Evolutionary conservation across 1,139 yeast species (phyloP), one percentile per base, ranked within the genome.

Genomic region (Pichia sp.): DNA sequence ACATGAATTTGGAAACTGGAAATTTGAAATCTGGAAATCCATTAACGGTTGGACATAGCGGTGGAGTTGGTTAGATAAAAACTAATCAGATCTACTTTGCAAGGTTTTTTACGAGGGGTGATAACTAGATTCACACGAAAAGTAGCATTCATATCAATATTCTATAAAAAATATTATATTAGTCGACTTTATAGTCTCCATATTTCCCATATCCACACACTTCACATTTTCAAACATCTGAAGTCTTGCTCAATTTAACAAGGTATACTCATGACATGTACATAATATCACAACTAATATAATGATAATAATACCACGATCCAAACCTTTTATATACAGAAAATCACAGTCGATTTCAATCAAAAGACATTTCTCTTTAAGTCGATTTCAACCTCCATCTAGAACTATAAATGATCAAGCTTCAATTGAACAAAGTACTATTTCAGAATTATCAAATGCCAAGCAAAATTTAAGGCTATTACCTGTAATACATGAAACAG

Each of bases 301-400:
- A 39, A 39, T 39, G 41, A 25, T 25, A 25, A 39, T 39, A 26
- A 1, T 26, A 11, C 18, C n/a, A 11, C 41, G 34, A 26, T 23
- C 1, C n/a, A 15, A 18, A 23, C 15, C 27, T 15, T 15, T 15
- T 15, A 3, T 3, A 3, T n/a, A 23, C 8, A 36, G 15, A 24
- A 16, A 40, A 32, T 18, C 8, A 7, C 7, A 1, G 6, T 16
- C 18, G 23, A 23, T 24, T 8, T 16, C 22, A 7, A 18, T 6
- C 7, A 35, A 20, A 35, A 35, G 24, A 35, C 24, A 22, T 12
- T 3, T 35, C 16, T n/a, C 36, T n/a, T 41, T 45, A 40, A 46
- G 49, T 40, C 46, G 49, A 7, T 46, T 46, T 40, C 45, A 46
- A 32, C 34, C 37, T 16, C 34, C 23, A 8, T 18, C 22, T 5